Evolutionary conservation across 495 filamentous ascomycete species (phyloP).

Genomic region (Pseudomonodictys pantanalensis): DNA sequence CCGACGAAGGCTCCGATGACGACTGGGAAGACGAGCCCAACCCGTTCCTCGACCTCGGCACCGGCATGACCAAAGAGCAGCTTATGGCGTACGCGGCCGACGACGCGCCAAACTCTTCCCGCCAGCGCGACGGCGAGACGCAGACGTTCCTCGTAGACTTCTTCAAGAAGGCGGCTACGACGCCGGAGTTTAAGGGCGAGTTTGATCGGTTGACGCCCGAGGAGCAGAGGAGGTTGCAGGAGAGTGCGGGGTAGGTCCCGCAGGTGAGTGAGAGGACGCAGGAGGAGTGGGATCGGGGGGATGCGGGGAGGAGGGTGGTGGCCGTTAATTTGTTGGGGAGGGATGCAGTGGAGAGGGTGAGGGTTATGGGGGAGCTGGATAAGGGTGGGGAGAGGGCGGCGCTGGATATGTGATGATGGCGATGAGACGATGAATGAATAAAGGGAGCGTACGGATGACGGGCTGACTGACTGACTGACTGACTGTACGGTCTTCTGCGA

Average conservation of each 20-base stretch:
- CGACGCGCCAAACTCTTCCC: constrained; percentile 52
- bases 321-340: too few relatives aligned
- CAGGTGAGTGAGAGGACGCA: too few relatives aligned
- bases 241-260: not conserved
- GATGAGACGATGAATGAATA: too few relatives aligned
- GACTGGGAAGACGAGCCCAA: constrained; percentile 91
- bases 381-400: too few relatives aligned
- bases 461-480: too few relatives aligned
- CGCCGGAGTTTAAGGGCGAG: constrained; percentile 70
- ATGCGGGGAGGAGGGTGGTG: too few relatives aligned
- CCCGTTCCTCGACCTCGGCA: constrained; percentile 60
- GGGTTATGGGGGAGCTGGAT: too few relatives aligned
- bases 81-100: constrained; percentile 69
- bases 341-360: too few relatives aligned
- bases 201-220: constrained; percentile 65
- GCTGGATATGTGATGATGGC: too few relatives aligned
- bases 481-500: too few relatives aligned
- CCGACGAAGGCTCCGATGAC: constrained; percentile 56
- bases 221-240: constrained; percentile 53
- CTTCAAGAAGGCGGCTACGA: constrained; percentile 64
- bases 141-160: constrained; percentile 78
- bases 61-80: constrained; percentile 45
- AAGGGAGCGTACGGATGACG: too few relatives aligned
- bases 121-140: constrained; percentile 86
- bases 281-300: too few relatives aligned